Evolutionary conservation across 2,329 filamentous ascomycete genomes (phyloP), one percentile per base, ranked within the genome.

Genomic region (Gaeumannomyces tritici): DNA sequence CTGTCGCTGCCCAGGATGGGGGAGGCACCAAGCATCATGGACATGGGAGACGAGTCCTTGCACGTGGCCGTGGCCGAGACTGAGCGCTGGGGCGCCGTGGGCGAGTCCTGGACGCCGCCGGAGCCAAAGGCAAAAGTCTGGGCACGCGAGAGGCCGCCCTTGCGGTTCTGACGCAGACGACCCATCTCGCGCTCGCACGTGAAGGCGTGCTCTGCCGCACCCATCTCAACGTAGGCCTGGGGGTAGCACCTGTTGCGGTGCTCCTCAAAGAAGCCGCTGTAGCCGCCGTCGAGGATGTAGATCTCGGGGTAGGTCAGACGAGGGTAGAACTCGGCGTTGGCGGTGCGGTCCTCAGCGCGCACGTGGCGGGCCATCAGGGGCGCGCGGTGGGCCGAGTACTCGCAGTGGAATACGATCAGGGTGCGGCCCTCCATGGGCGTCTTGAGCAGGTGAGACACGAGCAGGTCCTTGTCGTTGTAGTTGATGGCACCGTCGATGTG

Each of bases 201-300:
- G 70, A 87, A 88, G 69, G 91, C 90, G 75, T 99, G 93, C 73
- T 93, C 91, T 72, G 93, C 89, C 67, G 90, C 91, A 67, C 88
- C 89, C 95, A 99, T 99, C 75, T 95, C 92, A 64, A 99, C 91
- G 72, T 99, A 99, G 72, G 93, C 92, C 70, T 96, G 93, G 27
- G 95, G 95, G 69, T 88, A 95, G 80, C 95, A 99, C 65, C 93
- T 87, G 58, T 83, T 78, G 61, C 87, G 87, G 73, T 96, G 87
- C 66, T 90, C 81, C 28, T 84, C 79, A 74, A 93, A 99, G 80
- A 99, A 99, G 31, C 87, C 87, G 74, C 92, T 96, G 79, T 99
- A 99, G 56, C 95, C 95, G 64, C 95, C 95, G 67, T 98, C 92
- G 55, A 99, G 81, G 69, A 99, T 96, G 75, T 99, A 99, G 67